Base-by-base conservation (phyloP, 2,329 filamentous ascomycete genomes). In the Fusarium abutilonis region DNA sequence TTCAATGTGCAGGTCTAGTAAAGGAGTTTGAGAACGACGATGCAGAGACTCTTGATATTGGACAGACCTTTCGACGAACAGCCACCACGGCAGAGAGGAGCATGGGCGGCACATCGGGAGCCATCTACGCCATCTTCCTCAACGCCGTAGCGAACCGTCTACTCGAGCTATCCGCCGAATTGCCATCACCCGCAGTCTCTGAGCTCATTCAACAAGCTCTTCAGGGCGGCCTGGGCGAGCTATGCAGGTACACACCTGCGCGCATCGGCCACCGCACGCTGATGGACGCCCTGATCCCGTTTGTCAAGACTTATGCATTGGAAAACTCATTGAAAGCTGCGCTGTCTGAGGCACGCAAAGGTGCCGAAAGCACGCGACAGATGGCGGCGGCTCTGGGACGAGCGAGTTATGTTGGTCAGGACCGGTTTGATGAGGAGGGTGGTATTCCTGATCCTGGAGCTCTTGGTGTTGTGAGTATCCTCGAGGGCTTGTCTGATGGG, bases 41-140 rank as follows among this genome's bases (percentile, higher is more conserved):
- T 2, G 38, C 42, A 9, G 45, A 52, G 14, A 38, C 56, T 10
- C 43, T 69, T 10, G 67, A 69, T 28, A 67, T 68, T 23, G 66
- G 66, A 2, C 63, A 67, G 15, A 23, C 68, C 3, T 68, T 69
- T 34, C 56, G 67, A 8, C 62, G 66, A 9, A 69, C 61, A 2
- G 67, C 67, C 14, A 57, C 47, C 9, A 63, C 63, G 1, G 69
- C 69, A 23, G 89, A 92, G 72, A 83, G 82, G 36, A 84, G 79
- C 55, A 92, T 92, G 89, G 89, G 91, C 67, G 89, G 89, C 45
- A 92, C 89, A 3, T 89, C 86, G 1, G 89, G 89, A n/a, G 89
- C 89, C 21, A 83, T 92, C 52, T 91, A 91, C 73, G 86, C 89
- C 52, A 93, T 93, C 66, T 92, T 91, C 79, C 77, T 93, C 45